Evolutionary conservation across 257 asterid genomes (phyloP), one percentile per base, ranked within the genome.

Genomic region (Ilex asprella): DNA sequence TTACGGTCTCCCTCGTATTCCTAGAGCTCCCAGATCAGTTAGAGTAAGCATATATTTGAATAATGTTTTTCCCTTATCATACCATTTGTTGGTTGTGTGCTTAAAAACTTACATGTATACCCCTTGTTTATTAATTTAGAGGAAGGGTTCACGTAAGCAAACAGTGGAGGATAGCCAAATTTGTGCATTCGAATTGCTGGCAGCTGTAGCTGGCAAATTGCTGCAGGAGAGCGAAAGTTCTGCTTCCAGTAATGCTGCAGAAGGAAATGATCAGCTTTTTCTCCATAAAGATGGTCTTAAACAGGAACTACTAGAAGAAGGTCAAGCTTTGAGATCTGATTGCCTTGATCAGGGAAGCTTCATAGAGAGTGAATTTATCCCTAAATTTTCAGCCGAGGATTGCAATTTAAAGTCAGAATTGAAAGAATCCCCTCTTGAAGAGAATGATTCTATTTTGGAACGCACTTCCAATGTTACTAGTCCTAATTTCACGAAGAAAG

Each of bases 131-230:
- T 68, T 53, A 60, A 67, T 58, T 12, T 87, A 89, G 97, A 81
- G 76, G 84, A 84, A 86, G 76, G 66, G 74, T 56, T 67, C 75
- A 3, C 79, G 35, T 53, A 88, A 74, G 68, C 78, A 67, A 54
- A 46, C 59, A 39, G 73, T 67, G 30, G 94, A 84, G 43, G 87
- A 74, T 58, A 70, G 64, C 62, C 78, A 83, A 60, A 84, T 87
- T 62, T 85, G 94, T 77, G 92, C 99, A 70, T 93, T 93, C 67
- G 99, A 93, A 68, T 71, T 93, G 64, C 87, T 93, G 67, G 99
- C 99, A 31, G 86, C 90, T 74, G 97, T 93, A 70, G 99, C 99
- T 41, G 97, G 94, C 54, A 79, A 93, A 74, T 73, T 93, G 59
- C 77, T 89, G 63, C 91, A 75, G 75, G 99, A 87, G 77, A 93